Base-by-base conservation (phyloP, 768 basidiomycete genomes). In the Russula brevipes region DNA sequence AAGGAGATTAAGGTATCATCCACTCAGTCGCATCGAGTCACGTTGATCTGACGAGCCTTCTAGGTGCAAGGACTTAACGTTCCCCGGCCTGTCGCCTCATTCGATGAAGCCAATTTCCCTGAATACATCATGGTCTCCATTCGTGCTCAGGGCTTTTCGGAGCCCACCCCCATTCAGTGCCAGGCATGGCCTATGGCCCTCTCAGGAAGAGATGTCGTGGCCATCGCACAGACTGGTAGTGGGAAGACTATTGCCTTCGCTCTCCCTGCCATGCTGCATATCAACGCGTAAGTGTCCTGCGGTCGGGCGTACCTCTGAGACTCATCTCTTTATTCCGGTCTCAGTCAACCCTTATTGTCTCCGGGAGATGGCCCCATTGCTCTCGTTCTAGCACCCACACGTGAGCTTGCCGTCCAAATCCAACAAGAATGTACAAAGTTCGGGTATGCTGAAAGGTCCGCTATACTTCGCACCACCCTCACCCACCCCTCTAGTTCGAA, bases 151-250 rank as follows among this genome's bases (percentile, higher is more conserved):
- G 97, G 97, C 38, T 99, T 99, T 78, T 75, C 85, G 35, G 73
- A 82, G 1, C 97, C 97, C 0, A 94, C 96, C 7, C 88, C 97
- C 54, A 98, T 99, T 71, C 97, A 99, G 73, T 97, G 96, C 72
- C 97, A 99, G 74, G 90, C 95, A 17, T 99, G 97, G 97, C 97
- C 97, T 0, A 98, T 98, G 94, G 96, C 97, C 3, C 80, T 98
- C 35, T 92, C 83, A 54, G 96, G 96, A 59, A 83, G 93, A 64
- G 96, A 99, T 76, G 82, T 98, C 44, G 90, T 96, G 50, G 97
- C 96, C 59, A 93, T 99, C 69, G 95, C 97, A 42, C 95, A 98
- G 76, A 99, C 97, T 9, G 97, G 97, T 60, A 95, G 92, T 75
- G 97, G 97, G 61, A 99, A 99, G 80, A 99, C 97, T 7, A 98